These are phyloP conservation scores for Chalciporus sp. DNA, from an alignment of 1,284 basidiomycete species.

Conservation along the genomic window DNA sequence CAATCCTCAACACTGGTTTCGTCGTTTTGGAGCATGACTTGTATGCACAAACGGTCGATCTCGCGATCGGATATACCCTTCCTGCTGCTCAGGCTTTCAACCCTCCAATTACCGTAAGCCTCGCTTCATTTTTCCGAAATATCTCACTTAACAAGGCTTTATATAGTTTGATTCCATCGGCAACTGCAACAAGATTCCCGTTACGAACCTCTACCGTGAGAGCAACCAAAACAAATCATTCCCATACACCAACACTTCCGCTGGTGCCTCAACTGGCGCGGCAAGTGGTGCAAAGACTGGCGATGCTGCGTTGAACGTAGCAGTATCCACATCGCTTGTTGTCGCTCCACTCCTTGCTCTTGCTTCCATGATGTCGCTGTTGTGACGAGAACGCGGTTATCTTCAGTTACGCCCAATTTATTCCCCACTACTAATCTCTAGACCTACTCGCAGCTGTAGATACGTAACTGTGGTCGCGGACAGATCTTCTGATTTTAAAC, in stretches of 20 bases:
- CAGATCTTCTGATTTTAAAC: not conserved
- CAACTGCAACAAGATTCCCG: constrained; percentile 55
- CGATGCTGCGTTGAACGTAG: constrained; percentile 13
- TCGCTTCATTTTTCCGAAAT: not conserved
- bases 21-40: constrained; percentile 90
- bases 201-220: constrained; percentile 63
- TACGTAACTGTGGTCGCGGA: constrained; percentile 19
- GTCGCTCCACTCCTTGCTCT: constrained; percentile 14
- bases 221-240: constrained; percentile 62
- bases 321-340: constrained; percentile 14
- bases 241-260: constrained; percentile 43
- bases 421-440: constrained; percentile 24
- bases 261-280: constrained; percentile 7
- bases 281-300: constrained; percentile 5
- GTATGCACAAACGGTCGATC: constrained; percentile 83
- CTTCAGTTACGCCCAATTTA: constrained; percentile 11
- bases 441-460: constrained; percentile 23
- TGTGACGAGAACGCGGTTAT: constrained; percentile 17
- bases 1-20: constrained; percentile 66
- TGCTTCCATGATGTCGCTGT: constrained; percentile 9
- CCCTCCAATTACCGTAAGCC: constrained; percentile 61
- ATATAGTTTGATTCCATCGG: constrained; percentile 69
- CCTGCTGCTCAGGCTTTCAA: constrained; percentile 62
- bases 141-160: not conserved
- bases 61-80: constrained; percentile 88